These are phyloP conservation scores for Arctium lappa DNA, from an alignment of 129 eudicot species.

Conservation along the genomic window DNA sequence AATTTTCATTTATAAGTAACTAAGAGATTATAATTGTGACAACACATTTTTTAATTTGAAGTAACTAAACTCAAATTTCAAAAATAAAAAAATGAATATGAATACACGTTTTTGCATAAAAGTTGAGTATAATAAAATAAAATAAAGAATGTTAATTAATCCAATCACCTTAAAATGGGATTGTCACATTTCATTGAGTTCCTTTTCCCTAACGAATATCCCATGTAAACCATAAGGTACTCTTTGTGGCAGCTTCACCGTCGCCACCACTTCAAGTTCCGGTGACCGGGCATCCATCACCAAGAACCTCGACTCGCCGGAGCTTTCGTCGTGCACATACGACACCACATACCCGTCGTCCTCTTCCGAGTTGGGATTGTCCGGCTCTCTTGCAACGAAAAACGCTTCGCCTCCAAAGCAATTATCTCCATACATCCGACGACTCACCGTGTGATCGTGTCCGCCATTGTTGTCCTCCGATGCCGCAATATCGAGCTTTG, in stretches of 20 bases:
- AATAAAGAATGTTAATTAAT: too few relatives aligned
- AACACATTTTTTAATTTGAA: too few relatives aligned
- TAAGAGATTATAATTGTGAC: too few relatives aligned
- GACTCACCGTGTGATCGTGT: conserved; percentile 41
- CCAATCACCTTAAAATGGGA: not conserved
- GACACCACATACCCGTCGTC: conserved; percentile 54
- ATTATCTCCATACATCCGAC: conserved; percentile 41
- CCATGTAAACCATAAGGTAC: conserved; percentile 6
- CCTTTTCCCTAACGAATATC: conserved; percentile 25
- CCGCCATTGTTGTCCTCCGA: not conserved
- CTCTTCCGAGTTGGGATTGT: conserved; percentile 27
- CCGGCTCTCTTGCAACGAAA: conserved; percentile 34
- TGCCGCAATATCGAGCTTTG: conserved; percentile 38
- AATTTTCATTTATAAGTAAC: too few relatives aligned
- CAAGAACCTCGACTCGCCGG: conserved; percentile 39
- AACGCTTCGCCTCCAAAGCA: conserved; percentile 57
- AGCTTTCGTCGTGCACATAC: conserved; percentile 45
- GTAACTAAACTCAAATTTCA: too few relatives aligned
- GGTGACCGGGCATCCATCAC: conserved; percentile 64
- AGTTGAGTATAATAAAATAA: too few relatives aligned
- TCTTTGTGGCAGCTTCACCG: conserved; percentile 39
- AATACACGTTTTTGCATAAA: too few relatives aligned
- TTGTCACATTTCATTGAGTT: conserved; percentile 24
- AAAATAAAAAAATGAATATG: too few relatives aligned
- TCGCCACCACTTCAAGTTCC: conserved; percentile 42